These are phyloP conservation scores for Trichomonascaceae sp. DNA, from an alignment of 1,139 yeast species.

Conservation along the genomic window DNA sequence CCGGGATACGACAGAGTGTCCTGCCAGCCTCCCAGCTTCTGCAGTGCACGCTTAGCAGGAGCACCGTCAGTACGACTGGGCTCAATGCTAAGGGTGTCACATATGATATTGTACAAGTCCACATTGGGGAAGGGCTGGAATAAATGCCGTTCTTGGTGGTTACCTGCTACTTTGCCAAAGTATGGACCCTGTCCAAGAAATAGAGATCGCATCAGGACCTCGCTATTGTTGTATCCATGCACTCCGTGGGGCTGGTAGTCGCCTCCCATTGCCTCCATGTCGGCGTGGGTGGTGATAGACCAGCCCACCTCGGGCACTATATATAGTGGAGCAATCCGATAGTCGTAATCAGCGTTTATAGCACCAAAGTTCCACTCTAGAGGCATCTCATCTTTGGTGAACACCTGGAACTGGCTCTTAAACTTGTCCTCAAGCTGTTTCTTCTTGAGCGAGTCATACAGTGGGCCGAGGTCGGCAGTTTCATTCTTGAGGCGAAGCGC, in stretches of 20 bases:
- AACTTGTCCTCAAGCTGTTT: slow-evolving; percentile 19
- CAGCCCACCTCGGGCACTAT: slow-evolving; percentile 73
- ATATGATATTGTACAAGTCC: slow-evolving; percentile 61
- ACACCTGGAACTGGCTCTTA: slow-evolving; percentile 34
- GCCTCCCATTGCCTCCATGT: slow-evolving; percentile 32
- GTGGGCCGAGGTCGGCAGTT: slow-evolving; percentile 20
- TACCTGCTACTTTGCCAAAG: slow-evolving; percentile 39
- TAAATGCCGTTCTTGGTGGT: slow-evolving; percentile 18
- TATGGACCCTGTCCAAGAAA: slow-evolving; percentile 77
- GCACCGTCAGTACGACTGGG: slow-evolving; percentile 57
- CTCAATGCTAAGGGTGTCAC: slow-evolving; percentile 47
- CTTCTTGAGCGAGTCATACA: slow-evolving; percentile 23
- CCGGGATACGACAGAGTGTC: slow-evolving; percentile 46
- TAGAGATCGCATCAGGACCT: slow-evolving; percentile 68
- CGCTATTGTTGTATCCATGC: slow-evolving; percentile 73
- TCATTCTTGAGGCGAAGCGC: slow-evolving; percentile 48
- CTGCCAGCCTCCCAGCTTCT: slow-evolving; percentile 39
- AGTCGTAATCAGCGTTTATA: slow-evolving; percentile 32
- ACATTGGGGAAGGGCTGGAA: slow-evolving; percentile 57
- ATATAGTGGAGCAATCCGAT: slow-evolving; percentile 77
- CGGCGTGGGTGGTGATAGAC: slow-evolving; percentile 51
- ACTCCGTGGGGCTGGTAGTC: slow-evolving; percentile 59
- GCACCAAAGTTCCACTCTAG: slow-evolving; percentile 57
- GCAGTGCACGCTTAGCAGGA: slow-evolving; percentile 12
- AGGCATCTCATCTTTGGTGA: slow-evolving; percentile 47